Conservation (phyloP, 73 alveolate species). For the Tetrahymena thermophila region DNA sequence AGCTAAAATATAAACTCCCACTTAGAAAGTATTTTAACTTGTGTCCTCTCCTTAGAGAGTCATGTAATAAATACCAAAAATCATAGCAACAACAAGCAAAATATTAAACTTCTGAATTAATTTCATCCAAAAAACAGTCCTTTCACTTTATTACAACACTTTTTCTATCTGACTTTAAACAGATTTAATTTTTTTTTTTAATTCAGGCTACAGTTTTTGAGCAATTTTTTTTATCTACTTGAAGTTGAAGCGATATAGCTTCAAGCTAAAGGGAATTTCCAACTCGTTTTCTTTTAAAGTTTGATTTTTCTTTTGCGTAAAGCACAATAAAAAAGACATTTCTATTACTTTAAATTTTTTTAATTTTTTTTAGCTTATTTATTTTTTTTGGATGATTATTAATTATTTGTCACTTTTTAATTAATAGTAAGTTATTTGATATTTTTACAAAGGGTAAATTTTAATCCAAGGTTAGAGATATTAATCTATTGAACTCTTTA, state of each 20-base stretch:
- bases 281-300: background rate
- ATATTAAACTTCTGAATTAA: background rate
- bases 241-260: background rate
- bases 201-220: background rate
- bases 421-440: background rate
- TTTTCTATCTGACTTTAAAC: background rate
- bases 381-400: background rate
- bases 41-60: background rate
- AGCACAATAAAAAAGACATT: background rate
- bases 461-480: too few species aligned
- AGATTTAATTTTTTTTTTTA: background rate
- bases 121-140: background rate
- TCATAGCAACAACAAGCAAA: background rate
- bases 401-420: background rate
- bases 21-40: background rate
- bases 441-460: too few species aligned
- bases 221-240: background rate
- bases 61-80: background rate
- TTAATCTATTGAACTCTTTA: too few species aligned
- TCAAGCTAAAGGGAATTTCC: background rate
- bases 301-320: background rate
- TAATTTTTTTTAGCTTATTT: background rate
- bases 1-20: background rate
- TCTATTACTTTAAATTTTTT: background rate
- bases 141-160: background rate